These are phyloP conservation scores for Fusarium agapanthi DNA, from an alignment of 2,329 filamentous ascomycete species.

Conservation along the genomic window DNA sequence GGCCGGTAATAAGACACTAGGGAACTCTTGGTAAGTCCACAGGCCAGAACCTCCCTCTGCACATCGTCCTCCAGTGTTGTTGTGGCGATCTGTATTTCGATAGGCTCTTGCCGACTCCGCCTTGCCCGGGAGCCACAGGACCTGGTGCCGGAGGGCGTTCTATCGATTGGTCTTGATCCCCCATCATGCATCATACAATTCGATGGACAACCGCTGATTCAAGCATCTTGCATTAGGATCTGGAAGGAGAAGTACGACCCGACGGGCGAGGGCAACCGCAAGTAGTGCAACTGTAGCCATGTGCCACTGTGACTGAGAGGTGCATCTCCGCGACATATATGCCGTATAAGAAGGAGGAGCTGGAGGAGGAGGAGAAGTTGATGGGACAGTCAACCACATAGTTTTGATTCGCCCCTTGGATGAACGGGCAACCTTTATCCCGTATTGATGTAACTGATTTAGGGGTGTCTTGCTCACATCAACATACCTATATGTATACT, in stretches of 20 bases:
- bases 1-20: constrained; percentile 87
- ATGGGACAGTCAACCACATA: not conserved
- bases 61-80: constrained; percentile 8
- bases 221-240: constrained; percentile 69
- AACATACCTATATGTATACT: not conserved
- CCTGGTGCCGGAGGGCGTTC: constrained; percentile 4
- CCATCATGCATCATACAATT: constrained; percentile 10
- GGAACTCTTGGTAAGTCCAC: constrained; percentile 87
- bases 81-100: constrained; percentile 24
- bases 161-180: constrained; percentile 9
- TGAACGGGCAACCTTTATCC: constrained; percentile 14
- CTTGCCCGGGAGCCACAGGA: constrained; percentile 12
- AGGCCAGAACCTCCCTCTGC: constrained; percentile 31
- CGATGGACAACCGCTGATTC: constrained; percentile 26
- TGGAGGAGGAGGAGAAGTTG: not conserved
- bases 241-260: constrained; percentile 96
- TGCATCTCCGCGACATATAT: constrained; percentile 11
- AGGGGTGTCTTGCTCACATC: not conserved
- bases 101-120: constrained; percentile 25
- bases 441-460: constrained; percentile 16
- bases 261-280: constrained; percentile 54
- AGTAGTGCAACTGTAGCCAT: constrained; percentile 36
- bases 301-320: constrained; percentile 19
- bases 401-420: not conserved
- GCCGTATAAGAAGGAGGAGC: constrained; percentile 9